These are phyloP conservation scores for Thermothelomyces thermophilus DNA, from an alignment of 2,329 filamentous ascomycete genomes.

Conservation along the genomic window DNA sequence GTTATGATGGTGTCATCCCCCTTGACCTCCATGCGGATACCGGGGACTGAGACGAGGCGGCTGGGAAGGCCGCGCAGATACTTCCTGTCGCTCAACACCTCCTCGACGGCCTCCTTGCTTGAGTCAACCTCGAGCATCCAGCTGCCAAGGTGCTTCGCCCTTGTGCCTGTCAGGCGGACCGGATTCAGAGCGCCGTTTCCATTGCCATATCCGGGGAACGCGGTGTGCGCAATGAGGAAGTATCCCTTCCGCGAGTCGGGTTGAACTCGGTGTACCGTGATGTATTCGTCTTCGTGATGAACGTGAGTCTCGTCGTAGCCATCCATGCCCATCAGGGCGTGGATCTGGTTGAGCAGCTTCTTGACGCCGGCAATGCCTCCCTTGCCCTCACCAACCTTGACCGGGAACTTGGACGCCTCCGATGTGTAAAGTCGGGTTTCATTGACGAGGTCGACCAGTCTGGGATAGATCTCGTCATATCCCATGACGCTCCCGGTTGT, in stretches of 20 bases:
- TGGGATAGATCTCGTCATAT: constrained; percentile 93
- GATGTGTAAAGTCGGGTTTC: constrained; percentile 82
- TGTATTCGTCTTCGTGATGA: constrained; percentile 91
- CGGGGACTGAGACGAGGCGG: constrained; percentile 65
- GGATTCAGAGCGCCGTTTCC: constrained; percentile 75
- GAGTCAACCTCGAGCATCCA: constrained; percentile 89
- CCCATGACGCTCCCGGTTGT: constrained; percentile 96
- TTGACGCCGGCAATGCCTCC: constrained; percentile 86
- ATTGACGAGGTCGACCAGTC: constrained; percentile 84
- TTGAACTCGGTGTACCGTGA: constrained; percentile 93
- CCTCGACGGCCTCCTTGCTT: constrained; percentile 60
- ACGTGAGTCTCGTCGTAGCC: constrained; percentile 94
- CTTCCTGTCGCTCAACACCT: constrained; percentile 61
- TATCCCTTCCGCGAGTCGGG: constrained; percentile 88
- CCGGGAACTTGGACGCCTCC: constrained; percentile 56
- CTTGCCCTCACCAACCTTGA: constrained; percentile 63
- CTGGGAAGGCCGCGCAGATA: constrained; percentile 78
- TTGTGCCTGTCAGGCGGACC: constrained; percentile 75
- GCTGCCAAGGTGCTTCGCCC: constrained; percentile 76
- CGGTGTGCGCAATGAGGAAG: constrained; percentile 92
- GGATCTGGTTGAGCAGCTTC: constrained; percentile 89
- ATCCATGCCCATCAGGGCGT: constrained; percentile 91
- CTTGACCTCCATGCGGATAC: constrained; percentile 64
- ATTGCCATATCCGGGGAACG: constrained; percentile 84
- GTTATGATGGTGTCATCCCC: constrained; percentile 71